Conservation (phyloP, 257 asterid species). For the Solanum medicagineum region DNA sequence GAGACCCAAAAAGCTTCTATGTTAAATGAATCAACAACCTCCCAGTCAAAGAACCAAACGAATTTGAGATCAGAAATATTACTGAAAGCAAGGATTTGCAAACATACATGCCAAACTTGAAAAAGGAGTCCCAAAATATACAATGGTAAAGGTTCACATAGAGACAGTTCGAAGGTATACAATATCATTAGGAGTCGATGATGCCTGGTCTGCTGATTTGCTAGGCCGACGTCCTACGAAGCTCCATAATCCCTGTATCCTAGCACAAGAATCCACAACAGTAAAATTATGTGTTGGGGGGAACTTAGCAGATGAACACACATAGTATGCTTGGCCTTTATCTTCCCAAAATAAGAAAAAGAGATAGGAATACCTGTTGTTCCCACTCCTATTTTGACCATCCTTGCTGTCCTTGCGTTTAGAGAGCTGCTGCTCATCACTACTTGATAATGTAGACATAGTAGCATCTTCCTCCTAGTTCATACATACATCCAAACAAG, state of each 20-base stretch:
- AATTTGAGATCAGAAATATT: background rate
- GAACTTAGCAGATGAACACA: background rate
- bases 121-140: background rate
- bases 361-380: conserved; percentile 30
- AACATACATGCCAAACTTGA: background rate
- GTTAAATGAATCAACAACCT: background rate
- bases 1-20: background rate
- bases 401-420: conserved; percentile 19
- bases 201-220: conserved; percentile 33
- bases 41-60: background rate
- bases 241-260: conserved; percentile 62
- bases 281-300: background rate
- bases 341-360: background rate
- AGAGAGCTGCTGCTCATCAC: conserved; percentile 25
- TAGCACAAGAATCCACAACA: conserved; percentile 5
- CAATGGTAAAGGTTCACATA: background rate
- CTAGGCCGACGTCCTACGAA: conserved; percentile 30
- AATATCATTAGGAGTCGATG: conserved; percentile 27
- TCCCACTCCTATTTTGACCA: conserved; percentile 29
- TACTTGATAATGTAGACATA: conserved; percentile 26
- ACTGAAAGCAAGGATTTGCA: background rate
- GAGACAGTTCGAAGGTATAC: conserved; percentile 27
- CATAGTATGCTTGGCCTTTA: background rate
- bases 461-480: conserved; percentile 44
- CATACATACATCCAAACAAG: conserved; percentile 6